Conservation (phyloP, 2,329 filamentous ascomycete species). For the Hypoxylon sp. region DNA sequence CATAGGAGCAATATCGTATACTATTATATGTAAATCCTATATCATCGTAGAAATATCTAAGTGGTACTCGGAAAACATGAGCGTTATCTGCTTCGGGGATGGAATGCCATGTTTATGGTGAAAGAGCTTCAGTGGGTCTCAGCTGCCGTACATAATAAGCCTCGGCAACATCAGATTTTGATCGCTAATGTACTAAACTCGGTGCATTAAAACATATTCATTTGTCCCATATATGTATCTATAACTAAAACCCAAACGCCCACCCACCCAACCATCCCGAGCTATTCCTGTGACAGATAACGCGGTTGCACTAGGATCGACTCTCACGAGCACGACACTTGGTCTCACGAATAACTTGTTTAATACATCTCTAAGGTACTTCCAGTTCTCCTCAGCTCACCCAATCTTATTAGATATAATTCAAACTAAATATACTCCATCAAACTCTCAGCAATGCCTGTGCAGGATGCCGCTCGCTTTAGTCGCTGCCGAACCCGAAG, state of each 20-base stretch:
- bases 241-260: too few relatives aligned
- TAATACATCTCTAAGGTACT: not conserved
- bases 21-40: not conserved
- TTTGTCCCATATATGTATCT: not conserved
- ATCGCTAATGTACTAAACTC: not conserved
- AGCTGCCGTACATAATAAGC: not conserved
- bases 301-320: too few relatives aligned
- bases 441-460: not conserved
- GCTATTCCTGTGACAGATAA: too few relatives aligned
- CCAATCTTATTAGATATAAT: not conserved
- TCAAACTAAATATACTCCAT: not conserved
- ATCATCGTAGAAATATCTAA: not conserved
- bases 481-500: slow-evolving; percentile 31
- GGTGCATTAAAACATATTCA: not conserved
- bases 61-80: not conserved
- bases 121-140: slow-evolving; percentile 3
- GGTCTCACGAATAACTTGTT: not conserved
- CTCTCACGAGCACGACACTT: not conserved
- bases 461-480: slow-evolving; percentile 33
- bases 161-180: slow-evolving; percentile 5
- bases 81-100: not conserved
- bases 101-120: not conserved
- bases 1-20: not conserved
- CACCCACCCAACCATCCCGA: too few relatives aligned
- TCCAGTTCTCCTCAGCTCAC: not conserved